phyloP scores from a whole-genome alignment of 352 stramenopile species.

The Phytophthora citricola region DNA sequence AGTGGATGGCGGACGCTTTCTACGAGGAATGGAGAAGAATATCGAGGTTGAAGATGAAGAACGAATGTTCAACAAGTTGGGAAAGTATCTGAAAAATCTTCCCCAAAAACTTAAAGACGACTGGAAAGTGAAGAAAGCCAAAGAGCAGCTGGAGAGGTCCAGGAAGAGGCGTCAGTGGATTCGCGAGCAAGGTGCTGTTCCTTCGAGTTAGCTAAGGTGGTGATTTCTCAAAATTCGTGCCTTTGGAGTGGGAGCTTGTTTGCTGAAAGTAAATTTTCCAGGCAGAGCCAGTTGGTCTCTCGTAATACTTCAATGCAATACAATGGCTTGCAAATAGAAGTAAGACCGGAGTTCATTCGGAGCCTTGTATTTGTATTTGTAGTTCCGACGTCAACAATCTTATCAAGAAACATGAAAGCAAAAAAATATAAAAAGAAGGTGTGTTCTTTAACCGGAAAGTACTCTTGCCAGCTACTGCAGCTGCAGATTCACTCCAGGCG shows the following conservation, averaged over 20 bases:
- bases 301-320: too few species aligned
- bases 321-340: too few species aligned
- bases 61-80: neutral
- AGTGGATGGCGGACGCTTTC: neutral
- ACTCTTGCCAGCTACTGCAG: neutral
- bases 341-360: too few species aligned
- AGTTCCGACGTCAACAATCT: too few species aligned
- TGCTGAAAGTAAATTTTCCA: too few species aligned
- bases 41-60: neutral
- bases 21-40: neutral
- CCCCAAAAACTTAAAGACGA: neutral
- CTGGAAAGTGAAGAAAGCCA: neutral
- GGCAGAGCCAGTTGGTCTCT: too few species aligned
- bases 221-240: too few species aligned
- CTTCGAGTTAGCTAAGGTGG: neutral
- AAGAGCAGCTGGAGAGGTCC: neutral
- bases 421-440: too few species aligned
- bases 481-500: conserved; percentile 23
- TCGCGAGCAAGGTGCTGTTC: neutral
- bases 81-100: neutral
- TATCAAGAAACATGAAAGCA: too few species aligned
- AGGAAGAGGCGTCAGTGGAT: neutral
- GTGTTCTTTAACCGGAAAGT: too few species aligned
- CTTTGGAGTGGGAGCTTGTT: too few species aligned
- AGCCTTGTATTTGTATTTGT: too few species aligned